Evolutionary conservation across 305 asterid genomes (phyloP).

Genomic region (Rubia tinctorum): DNA sequence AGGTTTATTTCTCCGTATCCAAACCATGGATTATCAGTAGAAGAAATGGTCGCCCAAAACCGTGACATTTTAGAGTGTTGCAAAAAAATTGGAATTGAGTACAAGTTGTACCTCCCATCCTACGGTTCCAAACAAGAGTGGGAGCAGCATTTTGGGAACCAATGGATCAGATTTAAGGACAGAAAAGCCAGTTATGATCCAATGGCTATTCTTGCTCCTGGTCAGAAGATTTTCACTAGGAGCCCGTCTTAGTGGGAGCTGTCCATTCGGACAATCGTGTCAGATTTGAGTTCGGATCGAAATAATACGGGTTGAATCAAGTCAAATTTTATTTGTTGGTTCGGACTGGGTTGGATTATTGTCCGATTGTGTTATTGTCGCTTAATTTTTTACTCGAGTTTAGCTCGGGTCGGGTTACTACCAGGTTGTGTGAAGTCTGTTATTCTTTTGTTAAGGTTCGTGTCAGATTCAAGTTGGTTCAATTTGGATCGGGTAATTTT

Average conservation of each 20-base stretch:
- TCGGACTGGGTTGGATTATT: too few species aligned
- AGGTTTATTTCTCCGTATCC: slow-evolving; percentile 47
- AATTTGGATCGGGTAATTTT: too few species aligned
- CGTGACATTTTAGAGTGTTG: slow-evolving; percentile 55
- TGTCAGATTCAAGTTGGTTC: too few species aligned
- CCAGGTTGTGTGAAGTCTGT: too few species aligned
- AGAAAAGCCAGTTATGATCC: slow-evolving; percentile 64
- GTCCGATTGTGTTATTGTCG: too few species aligned
- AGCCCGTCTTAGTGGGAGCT: slow-evolving; percentile 31
- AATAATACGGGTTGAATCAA: too few species aligned
- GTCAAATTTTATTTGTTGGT: too few species aligned
- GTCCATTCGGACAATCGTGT: too few species aligned
- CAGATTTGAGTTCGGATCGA: too few species aligned
- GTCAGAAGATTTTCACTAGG: slow-evolving; percentile 70
- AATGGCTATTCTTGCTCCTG: slow-evolving; percentile 84
- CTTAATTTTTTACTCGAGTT: too few species aligned
- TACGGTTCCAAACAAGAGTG: slow-evolving; percentile 52
- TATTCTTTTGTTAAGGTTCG: too few species aligned
- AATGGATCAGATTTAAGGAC: slow-evolving; percentile 65
- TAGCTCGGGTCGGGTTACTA: too few species aligned
- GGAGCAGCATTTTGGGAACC: slow-evolving; percentile 67
- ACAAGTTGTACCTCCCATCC: slow-evolving; percentile 76
- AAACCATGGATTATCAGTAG: slow-evolving; percentile 43
- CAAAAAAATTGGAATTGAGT: slow-evolving; percentile 40
- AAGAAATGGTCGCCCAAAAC: slow-evolving; percentile 62